Conservation (phyloP, 495 filamentous ascomycete genomes). For the Aspergillus nidulans region DNA sequence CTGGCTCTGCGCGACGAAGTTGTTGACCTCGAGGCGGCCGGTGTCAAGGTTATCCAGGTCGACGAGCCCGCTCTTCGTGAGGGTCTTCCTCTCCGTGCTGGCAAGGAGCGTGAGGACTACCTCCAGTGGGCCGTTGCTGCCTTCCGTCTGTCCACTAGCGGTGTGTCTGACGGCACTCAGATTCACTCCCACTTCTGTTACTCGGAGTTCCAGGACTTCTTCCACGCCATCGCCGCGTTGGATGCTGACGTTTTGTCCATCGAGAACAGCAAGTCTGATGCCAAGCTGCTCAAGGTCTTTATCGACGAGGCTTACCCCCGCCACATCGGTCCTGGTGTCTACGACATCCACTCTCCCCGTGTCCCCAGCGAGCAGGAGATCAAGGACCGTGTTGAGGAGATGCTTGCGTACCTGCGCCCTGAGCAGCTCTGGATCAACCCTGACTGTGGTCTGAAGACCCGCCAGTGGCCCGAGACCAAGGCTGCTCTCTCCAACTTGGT, state of each 20-base stretch:
- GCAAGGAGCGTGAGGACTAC: slow-evolving; percentile 90
- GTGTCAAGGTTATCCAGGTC: slow-evolving; percentile 96
- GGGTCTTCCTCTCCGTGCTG: slow-evolving; percentile 91
- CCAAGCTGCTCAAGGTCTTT: slow-evolving; percentile 98
- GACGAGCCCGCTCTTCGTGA: slow-evolving; percentile 99
- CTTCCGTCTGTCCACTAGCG: slow-evolving; percentile 90
- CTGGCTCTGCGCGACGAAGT: slow-evolving; percentile 98
- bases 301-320: slow-evolving; percentile 92
- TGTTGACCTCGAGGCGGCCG: slow-evolving; percentile 91
- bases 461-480: slow-evolving; percentile 95
- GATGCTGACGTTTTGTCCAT: slow-evolving; percentile 98
- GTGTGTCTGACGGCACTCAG: slow-evolving; percentile 89
- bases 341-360: slow-evolving; percentile 99
- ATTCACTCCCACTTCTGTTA: slow-evolving; percentile 99
- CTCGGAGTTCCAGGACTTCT: slow-evolving; percentile 99
- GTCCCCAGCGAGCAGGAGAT: slow-evolving; percentile 93
- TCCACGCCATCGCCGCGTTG: slow-evolving; percentile 96
- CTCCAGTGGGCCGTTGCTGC: slow-evolving; percentile 93
- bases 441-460: slow-evolving; percentile 98
- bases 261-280: slow-evolving; percentile 99
- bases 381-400: slow-evolving; percentile 93
- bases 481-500: slow-evolving; percentile 88
- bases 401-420: slow-evolving; percentile 88
- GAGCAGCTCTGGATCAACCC: slow-evolving; percentile 99
- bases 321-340: slow-evolving; percentile 99